Base-by-base conservation (phyloP, 106 monocot genomes). In the Vanilla planifolia region DNA sequence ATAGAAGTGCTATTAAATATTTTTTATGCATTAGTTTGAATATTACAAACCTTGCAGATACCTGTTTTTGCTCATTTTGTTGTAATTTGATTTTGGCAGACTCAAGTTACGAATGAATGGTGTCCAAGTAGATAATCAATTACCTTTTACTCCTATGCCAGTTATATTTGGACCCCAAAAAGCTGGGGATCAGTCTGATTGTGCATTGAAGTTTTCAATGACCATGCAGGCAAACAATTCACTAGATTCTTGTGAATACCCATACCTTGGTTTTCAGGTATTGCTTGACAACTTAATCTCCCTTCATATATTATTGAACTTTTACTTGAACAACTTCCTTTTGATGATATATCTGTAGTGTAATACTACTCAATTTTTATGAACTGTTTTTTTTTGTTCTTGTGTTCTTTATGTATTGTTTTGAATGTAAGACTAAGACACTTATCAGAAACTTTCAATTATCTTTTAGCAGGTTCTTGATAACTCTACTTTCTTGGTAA, bases 61-160 rank as follows among this genome's bases (percentile, higher is more conserved):
- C 16, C 8, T 13, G 4, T 13, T 19, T 47, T 25, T 69, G 6
- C 48, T 47, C 51, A 42, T 35, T 19, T 60, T n/a, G 51, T 4
- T n/a, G 57, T 45, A 57, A 24, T 63, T 71, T 55, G 1, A 69
- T 51, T 23, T 44, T 66, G 60, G n/a, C 77, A 96, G 95, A 67
- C 81, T 96, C 60, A 96, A 96, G 62, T 46, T 86, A 62, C 75
- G 84, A 23, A 74, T 96, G 80, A 62, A 68, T 59, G 73, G 79
- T 41, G 72, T 96, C 20, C 90, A 96, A 79, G 64, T 91, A 8
- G 90, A 96, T 60, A 96, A 96, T 36, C 96, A 96, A 47, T 71
- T 96, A 33, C 87, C 96, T 48, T 96, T 90, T 64, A 87, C 74
- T 67, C 87, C 86, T 53, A 87, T 91, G 96, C 96, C 96, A 47